A percentile compares a stretch with the other conserved stretches of the same genome.
These are phyloP conservation scores for Stagonosporopsis vannaccii DNA, from an alignment of 2,329 filamentous ascomycete species.

Conservation along the genomic window DNA sequence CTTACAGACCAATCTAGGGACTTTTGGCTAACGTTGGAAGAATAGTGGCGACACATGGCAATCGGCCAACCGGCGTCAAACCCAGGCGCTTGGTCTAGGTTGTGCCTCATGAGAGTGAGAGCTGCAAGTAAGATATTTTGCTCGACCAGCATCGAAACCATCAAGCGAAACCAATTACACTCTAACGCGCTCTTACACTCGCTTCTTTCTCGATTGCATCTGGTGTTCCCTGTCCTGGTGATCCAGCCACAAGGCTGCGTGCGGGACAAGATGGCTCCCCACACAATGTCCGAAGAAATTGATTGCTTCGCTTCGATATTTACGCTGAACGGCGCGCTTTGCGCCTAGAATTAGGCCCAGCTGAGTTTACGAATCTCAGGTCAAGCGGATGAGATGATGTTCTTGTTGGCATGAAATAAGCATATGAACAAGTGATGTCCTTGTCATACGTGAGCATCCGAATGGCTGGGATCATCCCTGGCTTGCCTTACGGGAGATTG, in stretches of 20 bases:
- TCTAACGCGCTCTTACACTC: background rate
- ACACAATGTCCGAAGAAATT: constrained; percentile 13
- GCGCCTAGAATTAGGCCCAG: background rate
- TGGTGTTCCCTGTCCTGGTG: constrained; percentile 9
- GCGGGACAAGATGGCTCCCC: constrained; percentile 17
- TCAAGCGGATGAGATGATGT: background rate
- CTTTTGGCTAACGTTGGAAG: background rate
- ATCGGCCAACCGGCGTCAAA: constrained; percentile 4
- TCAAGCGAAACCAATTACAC: background rate
- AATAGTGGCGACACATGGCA: constrained; percentile 9
- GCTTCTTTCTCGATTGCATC: background rate
- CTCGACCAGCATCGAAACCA: background rate
- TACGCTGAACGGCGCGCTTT: constrained; percentile 4
- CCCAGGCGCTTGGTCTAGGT: constrained; percentile 2
- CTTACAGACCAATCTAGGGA: background rate
- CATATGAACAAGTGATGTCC: background rate
- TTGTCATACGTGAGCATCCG: constrained; percentile 2
- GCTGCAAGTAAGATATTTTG: constrained; percentile 3
- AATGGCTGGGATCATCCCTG: constrained; percentile 4
- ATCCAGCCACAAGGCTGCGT: constrained; percentile 16
- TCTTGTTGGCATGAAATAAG: background rate
- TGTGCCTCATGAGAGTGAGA: constrained; percentile 6
- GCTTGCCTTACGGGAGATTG: constrained; percentile 11
- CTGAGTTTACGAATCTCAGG: constrained; percentile 1
- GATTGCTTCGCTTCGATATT: constrained; percentile 1